Evolutionary conservation across 2,329 filamentous ascomycete species (phyloP), one percentile per base, ranked within the genome.

Genomic region (Arthrobotrys conoides): DNA sequence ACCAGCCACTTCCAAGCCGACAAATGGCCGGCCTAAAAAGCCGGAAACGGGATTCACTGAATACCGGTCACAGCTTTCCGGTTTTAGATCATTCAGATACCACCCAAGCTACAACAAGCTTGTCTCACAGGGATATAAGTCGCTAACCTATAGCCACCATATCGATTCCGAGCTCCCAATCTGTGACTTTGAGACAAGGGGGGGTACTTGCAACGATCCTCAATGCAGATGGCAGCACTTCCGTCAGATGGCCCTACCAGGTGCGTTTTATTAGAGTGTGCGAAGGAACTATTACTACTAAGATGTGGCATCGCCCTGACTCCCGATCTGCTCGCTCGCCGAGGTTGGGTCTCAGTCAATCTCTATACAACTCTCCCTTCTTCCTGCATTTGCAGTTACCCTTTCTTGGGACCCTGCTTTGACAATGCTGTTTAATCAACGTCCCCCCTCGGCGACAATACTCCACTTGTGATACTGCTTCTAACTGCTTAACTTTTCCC

Each of bases 141-240:
- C 96, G 80, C 88, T 96, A 86, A 98, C 94, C 51, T 98, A 95
- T 86, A 97, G 93, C 86, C 93, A 97, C 85, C 91, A 91, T 81
- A 97, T 99, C 85, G 90, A 97, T 83, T 87, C 90, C 24, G 87
- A 89, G 78, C 90, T 89, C 81, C 88, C 89, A 79, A 83, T 98
- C 61, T 99, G 96, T 84, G 91, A 90, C 44, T 91, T 89, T 82
- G 93, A 97, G 84, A 86, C 92, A 80, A 87, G 88, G 59, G 90
- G 90, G 66, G 90, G 90, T 78, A 86, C 87, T 81, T 98, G 96
- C 88, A 91, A 91, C 81, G 92, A 94, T 83, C 84, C 86, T 76
- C 87, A 88, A 69, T 99, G 96, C 85, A 86, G 89, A 71, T 91
- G 86, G 80, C 91, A 98, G 86, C 96, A 99, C 86, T 94, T 97